Evolutionary conservation across 352 stramenopile genomes (phyloP), one percentile per base, ranked within the genome.

Genomic region (Aphanomyces cochlioides): DNA sequence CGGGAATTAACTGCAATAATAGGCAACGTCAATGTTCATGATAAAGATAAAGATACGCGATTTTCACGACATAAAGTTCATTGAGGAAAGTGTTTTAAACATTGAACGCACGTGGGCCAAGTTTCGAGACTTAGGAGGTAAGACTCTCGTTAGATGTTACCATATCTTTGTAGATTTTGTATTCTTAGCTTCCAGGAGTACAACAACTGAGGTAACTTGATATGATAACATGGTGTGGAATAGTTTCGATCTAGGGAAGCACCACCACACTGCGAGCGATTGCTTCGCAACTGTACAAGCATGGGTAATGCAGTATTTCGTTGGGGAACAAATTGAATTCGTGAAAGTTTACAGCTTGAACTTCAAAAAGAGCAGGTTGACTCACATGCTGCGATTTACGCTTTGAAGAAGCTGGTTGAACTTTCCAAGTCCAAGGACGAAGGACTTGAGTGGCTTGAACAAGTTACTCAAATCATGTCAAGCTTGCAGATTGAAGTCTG

Each of bases 391-490:
- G 54, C 48, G 43, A 34, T 53, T 4, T 70, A 70, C 3, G 8
- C 64, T 3, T 40, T 70, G 37, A 70, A 70, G 12, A 70, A 70
- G 15, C 28, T 70, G 3, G 53, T 70, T 6, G 48, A 47, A 13
- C 47, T 70, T 15, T 17, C 64, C 6, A 37, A 70, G 28, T 54
- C 64, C 1, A 70, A 70, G 21, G 64, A 70, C 59, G 64, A 70
- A 45, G 64, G 64, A n/a, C 61, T 40, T 8, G 47, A 43, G n/a
- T 70, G 64, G 64, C 19, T 70, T 19, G 34, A 54, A 12, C 64
- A 70, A 60, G 45, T 56, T 8, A 5, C 37, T 12, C 64, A 70
- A 63, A 63, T 70, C 5, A 7, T 17, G n/a, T 36, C 64, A 10
- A 70, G 17, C 40, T 8, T 63, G 15, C 19, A 60, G 7, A 45